phyloP scores from a whole-genome alignment of 2,329 filamentous ascomycete species.

The Pseudonectria foliicola region DNA sequence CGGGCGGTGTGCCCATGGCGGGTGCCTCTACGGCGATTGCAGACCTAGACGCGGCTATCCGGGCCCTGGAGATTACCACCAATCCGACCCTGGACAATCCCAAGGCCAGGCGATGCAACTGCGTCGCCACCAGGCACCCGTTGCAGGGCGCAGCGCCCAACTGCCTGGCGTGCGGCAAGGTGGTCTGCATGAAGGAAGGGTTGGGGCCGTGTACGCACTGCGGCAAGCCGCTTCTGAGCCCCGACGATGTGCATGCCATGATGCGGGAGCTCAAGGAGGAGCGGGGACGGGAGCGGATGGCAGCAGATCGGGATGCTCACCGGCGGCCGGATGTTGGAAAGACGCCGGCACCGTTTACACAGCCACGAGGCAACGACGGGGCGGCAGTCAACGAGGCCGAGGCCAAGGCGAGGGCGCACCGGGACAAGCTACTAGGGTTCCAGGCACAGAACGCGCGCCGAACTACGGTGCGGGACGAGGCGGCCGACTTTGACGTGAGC shows the following conservation, averaged over 20 bases:
- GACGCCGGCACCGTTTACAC: conserved; percentile 53
- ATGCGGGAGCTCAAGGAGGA: conserved; percentile 77
- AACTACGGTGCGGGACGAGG: conserved; percentile 82
- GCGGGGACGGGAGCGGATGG: conserved; percentile 79
- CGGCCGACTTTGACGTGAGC: conserved; percentile 53
- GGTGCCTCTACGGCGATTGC: conserved; percentile 68
- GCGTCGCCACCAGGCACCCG: conserved; percentile 80
- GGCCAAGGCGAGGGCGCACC: conserved; percentile 65
- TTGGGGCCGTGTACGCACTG: conserved; percentile 93
- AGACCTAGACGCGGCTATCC: conserved; percentile 73
- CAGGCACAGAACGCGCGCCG: conserved; percentile 80
- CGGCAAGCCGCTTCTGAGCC: conserved; percentile 62
- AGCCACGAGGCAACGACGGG: conserved; percentile 32
- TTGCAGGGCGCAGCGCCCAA: conserved; percentile 89
- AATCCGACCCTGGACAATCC: conserved; percentile 61
- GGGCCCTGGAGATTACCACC: conserved; percentile 82
- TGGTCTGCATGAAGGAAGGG: conserved; percentile 90
- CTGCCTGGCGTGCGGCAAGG: conserved; percentile 86
- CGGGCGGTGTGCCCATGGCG: conserved; percentile 75
- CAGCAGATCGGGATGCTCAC: conserved; percentile 65
- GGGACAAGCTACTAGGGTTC: conserved; percentile 73
- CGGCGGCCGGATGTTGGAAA: conserved; percentile 58
- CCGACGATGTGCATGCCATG: conserved; percentile 75
- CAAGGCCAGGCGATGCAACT: conserved; percentile 68
- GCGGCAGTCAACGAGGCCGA: conserved; percentile 48